Evolutionary conservation across 768 basidiomycete species (phyloP), one percentile per base, ranked within the genome.

Genomic region (Russula lepida): DNA sequence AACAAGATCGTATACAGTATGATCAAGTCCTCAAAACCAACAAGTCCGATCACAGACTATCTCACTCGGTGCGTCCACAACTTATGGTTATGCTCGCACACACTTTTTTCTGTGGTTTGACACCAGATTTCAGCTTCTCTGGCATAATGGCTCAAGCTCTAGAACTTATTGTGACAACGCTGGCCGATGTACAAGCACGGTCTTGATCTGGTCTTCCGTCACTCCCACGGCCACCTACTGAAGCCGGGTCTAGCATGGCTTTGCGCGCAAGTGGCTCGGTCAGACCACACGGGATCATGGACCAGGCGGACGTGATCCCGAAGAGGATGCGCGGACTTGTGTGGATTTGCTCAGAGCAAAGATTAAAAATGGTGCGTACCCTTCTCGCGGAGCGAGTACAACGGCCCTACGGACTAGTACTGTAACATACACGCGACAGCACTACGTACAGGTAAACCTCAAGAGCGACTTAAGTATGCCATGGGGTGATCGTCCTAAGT

Each of bases 241-340:
- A 98, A 98, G 74, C 92, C 95, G 0, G 92, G 90, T 1, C 81
- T 99, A 8, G 93, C 93, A 23, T 98, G 93, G 93, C 82, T 99
- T 47, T n/a, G 91, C 92, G 48, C 89, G 90, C 69, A 92, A 92
- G 69, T 98, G 93, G 92, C 86, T 92, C 57, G 82, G 82, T 13
- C 81, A 88, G 51, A 90, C 94, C 67, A 98, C 98, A 44, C 95
- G 98, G 72, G 82, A 79, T 0, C 75, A 81, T 0, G 92, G 91
- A 0, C 87, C 88, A 54, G 87, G 87, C 2, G 92, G 92, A 2
- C 95, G 98, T 71, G 89, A 97, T 64, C 91, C 94, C n/a, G n/a
- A n/a, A n/a, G n/a, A n/a, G n/a, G n/a, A n/a, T n/a, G n/a, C n/a
- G n/a, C n/a, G n/a, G n/a, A n/a, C n/a, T n/a, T n/a, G n/a, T n/a